Evolutionary conservation across 2,329 filamentous ascomycete genomes (phyloP).

Genomic region (Calonectria montana): DNA sequence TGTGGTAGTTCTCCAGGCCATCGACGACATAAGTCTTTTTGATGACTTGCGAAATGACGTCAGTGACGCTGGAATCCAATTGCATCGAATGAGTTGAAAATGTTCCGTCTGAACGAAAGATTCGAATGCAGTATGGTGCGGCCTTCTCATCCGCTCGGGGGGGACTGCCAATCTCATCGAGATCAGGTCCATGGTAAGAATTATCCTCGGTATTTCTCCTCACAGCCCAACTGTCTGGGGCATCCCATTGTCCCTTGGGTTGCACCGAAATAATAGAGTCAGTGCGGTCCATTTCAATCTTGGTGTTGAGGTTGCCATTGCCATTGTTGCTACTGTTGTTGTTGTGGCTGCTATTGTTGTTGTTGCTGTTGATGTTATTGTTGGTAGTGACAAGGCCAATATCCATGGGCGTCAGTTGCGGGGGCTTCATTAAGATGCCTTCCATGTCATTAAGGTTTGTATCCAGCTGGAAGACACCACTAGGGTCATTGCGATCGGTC

Average conservation of each 20-base stretch:
- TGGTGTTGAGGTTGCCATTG: too few species aligned
- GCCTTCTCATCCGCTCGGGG: conserved; percentile 79
- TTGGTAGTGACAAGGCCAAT: conserved; percentile 58
- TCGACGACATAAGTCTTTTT: conserved; percentile 96
- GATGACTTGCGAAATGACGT: conserved; percentile 89
- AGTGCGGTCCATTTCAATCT: conserved; percentile 55
- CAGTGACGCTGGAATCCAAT: conserved; percentile 84
- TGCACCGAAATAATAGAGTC: conserved; percentile 47
- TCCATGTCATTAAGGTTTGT: conserved; percentile 92
- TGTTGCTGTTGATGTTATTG: too few species aligned
- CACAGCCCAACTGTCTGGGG: conserved; percentile 96
- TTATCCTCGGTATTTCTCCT: conserved; percentile 77
- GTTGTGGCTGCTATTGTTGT: too few species aligned
- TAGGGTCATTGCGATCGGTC: conserved; percentile 68
- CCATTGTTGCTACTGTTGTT: too few species aligned
- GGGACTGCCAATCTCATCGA: conserved; percentile 76
- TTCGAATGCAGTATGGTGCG: conserved; percentile 88
- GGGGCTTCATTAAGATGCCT: conserved; percentile 82
- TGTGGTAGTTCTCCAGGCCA: conserved; percentile 92
- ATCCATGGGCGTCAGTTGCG: conserved; percentile 78
- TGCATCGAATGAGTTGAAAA: conserved; percentile 92
- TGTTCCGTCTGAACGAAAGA: conserved; percentile 93
- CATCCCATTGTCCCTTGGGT: conserved; percentile 80
- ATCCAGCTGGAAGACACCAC: conserved; percentile 80
- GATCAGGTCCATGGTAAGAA: conserved; percentile 65